Conservation (phyloP, 768 basidiomycete species). For the Rhodotorula babjevae region DNA sequence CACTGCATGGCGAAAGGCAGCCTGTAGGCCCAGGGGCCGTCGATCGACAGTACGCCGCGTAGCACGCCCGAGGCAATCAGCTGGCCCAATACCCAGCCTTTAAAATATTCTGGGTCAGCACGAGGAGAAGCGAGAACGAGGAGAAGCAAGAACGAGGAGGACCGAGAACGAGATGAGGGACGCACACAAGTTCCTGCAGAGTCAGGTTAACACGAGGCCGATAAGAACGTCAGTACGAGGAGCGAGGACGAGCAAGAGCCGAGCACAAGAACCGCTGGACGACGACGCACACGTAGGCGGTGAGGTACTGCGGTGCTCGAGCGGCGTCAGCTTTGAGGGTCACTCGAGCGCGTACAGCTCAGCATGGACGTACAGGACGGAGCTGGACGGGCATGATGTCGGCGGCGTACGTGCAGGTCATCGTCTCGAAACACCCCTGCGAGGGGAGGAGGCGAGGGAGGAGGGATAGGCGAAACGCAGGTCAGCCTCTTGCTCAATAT, state of each 20-base stretch:
- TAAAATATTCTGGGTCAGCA: no score
- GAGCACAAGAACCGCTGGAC: no score
- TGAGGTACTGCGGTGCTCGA: conserved; percentile 32
- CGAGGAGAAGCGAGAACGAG: no score
- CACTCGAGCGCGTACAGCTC: no score
- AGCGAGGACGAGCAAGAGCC: no score
- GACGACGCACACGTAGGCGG: conserved; percentile 44
- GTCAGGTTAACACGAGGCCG: no score
- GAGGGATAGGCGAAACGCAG: neutral
- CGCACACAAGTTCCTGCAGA: no score
- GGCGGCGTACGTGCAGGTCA: conserved; percentile 46
- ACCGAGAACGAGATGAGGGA: no score
- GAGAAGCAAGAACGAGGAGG: no score
- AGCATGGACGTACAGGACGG: conserved; percentile 17
- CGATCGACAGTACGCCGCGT: conserved; percentile 35
- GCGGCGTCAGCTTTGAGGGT: no score
- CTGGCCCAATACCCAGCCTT: conserved; percentile 45
- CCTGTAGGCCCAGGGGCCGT: conserved; percentile 40
- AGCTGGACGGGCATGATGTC: conserved; percentile 33
- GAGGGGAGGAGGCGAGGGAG: neutral
- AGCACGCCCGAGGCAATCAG: conserved; percentile 43
- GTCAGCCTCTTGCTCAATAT: no score
- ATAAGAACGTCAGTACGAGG: no score
- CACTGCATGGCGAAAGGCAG: conserved; percentile 36
- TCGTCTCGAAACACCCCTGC: conserved; percentile 40